These are phyloP conservation scores for Eremomyces bilateralis DNA, from an alignment of 495 filamentous ascomycete genomes.

Conservation along the genomic window DNA sequence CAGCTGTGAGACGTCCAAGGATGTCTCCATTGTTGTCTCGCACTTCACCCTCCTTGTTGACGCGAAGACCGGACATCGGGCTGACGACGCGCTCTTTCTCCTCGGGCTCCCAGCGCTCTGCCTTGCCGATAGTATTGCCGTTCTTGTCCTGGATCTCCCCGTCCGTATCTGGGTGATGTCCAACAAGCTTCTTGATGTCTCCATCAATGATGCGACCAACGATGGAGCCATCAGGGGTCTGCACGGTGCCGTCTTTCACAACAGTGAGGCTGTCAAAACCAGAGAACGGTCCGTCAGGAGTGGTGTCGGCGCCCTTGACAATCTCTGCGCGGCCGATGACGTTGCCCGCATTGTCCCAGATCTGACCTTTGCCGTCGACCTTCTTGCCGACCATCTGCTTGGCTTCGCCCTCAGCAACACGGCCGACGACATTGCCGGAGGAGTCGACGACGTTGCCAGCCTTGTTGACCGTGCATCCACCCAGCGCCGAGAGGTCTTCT, in stretches of 20 bases:
- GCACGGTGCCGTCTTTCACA: conserved; percentile 53
- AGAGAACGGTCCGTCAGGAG: conserved; percentile 53
- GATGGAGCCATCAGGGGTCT: conserved; percentile 34
- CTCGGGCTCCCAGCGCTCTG: conserved; percentile 64
- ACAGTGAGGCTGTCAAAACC: conserved; percentile 54
- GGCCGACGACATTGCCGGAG: conserved; percentile 50
- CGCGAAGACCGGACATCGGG: conserved; percentile 53
- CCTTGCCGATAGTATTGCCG: conserved; percentile 61
- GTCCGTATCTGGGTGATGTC: conserved; percentile 61
- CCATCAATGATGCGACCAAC: conserved; percentile 56
- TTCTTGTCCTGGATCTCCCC: conserved; percentile 66
- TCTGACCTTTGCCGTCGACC: conserved; percentile 60
- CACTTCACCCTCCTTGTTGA: conserved; percentile 69
- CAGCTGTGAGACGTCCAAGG: conserved; percentile 57
- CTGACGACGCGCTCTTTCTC: conserved; percentile 42
- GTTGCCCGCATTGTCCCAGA: conserved; percentile 63
- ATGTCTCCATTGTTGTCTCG: conserved; percentile 62
- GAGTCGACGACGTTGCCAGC: conserved; percentile 61
- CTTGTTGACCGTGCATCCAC: conserved; percentile 74
- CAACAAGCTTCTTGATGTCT: conserved; percentile 46
- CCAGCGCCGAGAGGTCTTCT: conserved; percentile 45
- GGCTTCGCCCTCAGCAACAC: conserved; percentile 50
- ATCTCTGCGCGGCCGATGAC: conserved; percentile 60
- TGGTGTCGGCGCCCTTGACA: conserved; percentile 41
- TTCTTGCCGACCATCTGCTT: conserved; percentile 53